Conservation (phyloP, 768 basidiomycete genomes). For the Kwoniella dendrophila region DNA sequence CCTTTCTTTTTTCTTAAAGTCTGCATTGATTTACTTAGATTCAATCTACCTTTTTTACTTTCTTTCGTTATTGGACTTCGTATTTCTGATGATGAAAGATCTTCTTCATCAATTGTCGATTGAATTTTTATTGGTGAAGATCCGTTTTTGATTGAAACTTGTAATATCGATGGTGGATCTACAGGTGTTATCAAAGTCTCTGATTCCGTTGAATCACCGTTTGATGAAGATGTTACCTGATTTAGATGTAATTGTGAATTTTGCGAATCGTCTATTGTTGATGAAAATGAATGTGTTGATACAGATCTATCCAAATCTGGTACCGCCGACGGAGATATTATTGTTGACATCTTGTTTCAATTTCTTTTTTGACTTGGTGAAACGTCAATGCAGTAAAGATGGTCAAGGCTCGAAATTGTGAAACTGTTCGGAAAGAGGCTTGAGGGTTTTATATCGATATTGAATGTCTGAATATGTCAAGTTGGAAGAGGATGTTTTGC, state of each 20-base stretch:
- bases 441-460: too few species aligned
- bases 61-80: conserved; percentile 12
- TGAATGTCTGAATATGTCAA: too few species aligned
- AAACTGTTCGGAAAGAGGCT: too few species aligned
- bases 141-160: conserved; percentile 11
- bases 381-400: too few species aligned
- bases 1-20: conserved; percentile 22
- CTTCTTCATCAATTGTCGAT: conserved; percentile 14
- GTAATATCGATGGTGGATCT: conserved; percentile 12
- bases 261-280: conserved; percentile 4
- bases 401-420: not conserved
- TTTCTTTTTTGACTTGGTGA: too few species aligned
- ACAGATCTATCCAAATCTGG: not conserved
- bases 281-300: conserved; percentile 5
- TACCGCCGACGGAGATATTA: not conserved
- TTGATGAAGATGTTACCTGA: conserved; percentile 8
- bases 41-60: conserved; percentile 24
- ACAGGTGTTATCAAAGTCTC: conserved; percentile 17
- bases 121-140: conserved; percentile 11
- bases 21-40: conserved; percentile 35
- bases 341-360: not conserved
- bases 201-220: conserved; percentile 8
- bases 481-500: too few species aligned
- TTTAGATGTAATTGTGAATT: conserved; percentile 12
- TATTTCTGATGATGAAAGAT: not conserved